phyloP scores from a whole-genome alignment of 768 basidiomycete species.

The Xanthoconium stramineum region DNA sequence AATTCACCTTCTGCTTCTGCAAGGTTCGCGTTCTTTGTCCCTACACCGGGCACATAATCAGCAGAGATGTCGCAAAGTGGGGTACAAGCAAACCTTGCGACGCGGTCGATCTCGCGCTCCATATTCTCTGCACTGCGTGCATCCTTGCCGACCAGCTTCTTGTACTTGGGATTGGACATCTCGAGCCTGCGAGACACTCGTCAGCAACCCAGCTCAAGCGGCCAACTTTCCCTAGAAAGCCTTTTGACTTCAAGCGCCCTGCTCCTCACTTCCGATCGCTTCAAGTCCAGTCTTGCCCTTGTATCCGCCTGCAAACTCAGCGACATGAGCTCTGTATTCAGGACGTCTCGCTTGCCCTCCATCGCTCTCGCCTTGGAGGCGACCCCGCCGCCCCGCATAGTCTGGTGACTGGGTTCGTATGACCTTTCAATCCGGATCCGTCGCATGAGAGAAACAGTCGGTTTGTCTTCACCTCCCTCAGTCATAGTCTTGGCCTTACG shows the following conservation, averaged over 20 bases:
- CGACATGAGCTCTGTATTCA: constrained; percentile 67
- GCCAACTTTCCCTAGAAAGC: not conserved
- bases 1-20: constrained; percentile 30
- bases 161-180: constrained; percentile 56
- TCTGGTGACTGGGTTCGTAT: too few relatives aligned
- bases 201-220: not conserved
- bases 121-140: constrained; percentile 61
- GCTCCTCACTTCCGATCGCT: constrained; percentile 60
- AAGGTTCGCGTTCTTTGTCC: constrained; percentile 66
- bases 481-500: too few relatives aligned
- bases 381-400: too few relatives aligned
- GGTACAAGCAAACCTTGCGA: constrained; percentile 43
- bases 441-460: too few relatives aligned
- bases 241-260: constrained; percentile 64
- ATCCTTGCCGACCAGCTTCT: constrained; percentile 60
- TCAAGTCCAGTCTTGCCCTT: constrained; percentile 75
- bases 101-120: constrained; percentile 66
- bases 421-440: too few relatives aligned
- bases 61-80: not conserved
- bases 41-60: constrained; percentile 36
- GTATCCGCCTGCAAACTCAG: constrained; percentile 78
- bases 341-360: constrained; percentile 67
- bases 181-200: constrained; percentile 51
- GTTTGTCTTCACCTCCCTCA: too few relatives aligned
- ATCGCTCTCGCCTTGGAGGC: constrained; percentile 50